phyloP scores from a whole-genome alignment of 2,329 filamentous ascomycete species.

The Fusarium brachygibbosum region DNA sequence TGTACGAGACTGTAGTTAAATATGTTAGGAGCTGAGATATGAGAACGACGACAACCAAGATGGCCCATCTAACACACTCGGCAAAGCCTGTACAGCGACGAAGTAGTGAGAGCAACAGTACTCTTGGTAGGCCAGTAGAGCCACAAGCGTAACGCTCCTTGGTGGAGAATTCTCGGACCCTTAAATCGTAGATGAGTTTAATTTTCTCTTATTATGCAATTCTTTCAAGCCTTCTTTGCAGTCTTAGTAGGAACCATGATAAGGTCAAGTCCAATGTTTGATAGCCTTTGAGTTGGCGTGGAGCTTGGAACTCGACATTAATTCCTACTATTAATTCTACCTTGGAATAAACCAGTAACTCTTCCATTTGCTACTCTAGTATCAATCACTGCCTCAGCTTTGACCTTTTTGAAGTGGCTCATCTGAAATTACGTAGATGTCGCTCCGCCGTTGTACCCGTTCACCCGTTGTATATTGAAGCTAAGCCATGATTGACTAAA shows the following conservation, averaged over 20 bases:
- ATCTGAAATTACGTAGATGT: conserved; percentile 1
- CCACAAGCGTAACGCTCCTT: too few species aligned
- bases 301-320: background rate
- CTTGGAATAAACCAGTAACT: background rate
- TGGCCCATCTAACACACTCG: too few species aligned
- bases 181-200: too few species aligned
- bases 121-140: too few species aligned
- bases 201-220: too few species aligned
- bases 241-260: background rate
- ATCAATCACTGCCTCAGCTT: background rate
- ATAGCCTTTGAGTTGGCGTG: too few species aligned
- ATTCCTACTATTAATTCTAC: background rate
- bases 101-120: too few species aligned
- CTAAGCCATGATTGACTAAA: background rate
- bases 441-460: background rate
- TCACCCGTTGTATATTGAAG: background rate
- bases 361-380: background rate
- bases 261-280: background rate
- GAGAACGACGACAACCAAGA: too few species aligned
- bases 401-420: conserved; percentile 7
- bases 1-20: too few species aligned
- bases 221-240: background rate
- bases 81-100: too few species aligned
- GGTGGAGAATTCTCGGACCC: too few species aligned
- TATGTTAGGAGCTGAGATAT: too few species aligned